A percentile compares a stretch with the other conserved stretches of the same genome.
Conservation (phyloP, 2,329 filamentous ascomycete species). For the Eutypa lata region DNA sequence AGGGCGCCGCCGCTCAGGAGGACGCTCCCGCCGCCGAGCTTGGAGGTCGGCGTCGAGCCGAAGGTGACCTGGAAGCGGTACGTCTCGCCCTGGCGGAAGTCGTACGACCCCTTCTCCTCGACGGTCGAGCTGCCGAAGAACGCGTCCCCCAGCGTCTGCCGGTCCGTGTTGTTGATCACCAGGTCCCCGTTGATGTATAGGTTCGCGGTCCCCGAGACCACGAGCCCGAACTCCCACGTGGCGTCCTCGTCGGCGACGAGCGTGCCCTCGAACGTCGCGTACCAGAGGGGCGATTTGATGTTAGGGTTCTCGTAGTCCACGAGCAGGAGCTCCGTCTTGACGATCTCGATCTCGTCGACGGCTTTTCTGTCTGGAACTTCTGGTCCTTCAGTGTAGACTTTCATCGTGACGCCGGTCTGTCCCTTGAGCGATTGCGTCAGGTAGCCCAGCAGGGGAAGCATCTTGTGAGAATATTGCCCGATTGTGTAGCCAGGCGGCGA, state of each 20-base stretch:
- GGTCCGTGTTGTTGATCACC: conserved; percentile 63
- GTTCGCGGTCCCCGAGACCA: conserved; percentile 64
- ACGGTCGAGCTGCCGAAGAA: conserved; percentile 64
- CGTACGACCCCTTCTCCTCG: conserved; percentile 58
- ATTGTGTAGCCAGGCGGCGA: conserved; percentile 49
- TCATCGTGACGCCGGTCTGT: conserved; percentile 58
- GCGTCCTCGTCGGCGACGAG: conserved; percentile 59
- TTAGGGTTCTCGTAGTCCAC: conserved; percentile 52
- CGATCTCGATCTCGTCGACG: conserved; percentile 48
- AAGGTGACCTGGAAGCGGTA: conserved; percentile 61
- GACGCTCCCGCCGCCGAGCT: conserved; percentile 47
- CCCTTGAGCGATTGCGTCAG: conserved; percentile 50
- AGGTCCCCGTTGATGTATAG: conserved; percentile 61
- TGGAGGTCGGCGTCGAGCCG: conserved; percentile 55
- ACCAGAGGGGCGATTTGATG: conserved; percentile 51
- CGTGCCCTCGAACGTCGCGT: conserved; percentile 58
- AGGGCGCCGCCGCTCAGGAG: conserved; percentile 59
- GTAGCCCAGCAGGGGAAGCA: conserved; percentile 56
- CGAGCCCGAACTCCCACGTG: conserved; percentile 63
- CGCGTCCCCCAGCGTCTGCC: conserved; percentile 58
- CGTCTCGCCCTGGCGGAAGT: conserved; percentile 55
- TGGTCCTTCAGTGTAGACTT: conserved; percentile 59
- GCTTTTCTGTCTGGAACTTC: conserved; percentile 41
- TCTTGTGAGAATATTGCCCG: conserved; percentile 63
- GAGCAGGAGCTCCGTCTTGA: conserved; percentile 47